Conservation (phyloP, 2,329 filamentous ascomycete species). For the Colletotrichum sidae region DNA sequence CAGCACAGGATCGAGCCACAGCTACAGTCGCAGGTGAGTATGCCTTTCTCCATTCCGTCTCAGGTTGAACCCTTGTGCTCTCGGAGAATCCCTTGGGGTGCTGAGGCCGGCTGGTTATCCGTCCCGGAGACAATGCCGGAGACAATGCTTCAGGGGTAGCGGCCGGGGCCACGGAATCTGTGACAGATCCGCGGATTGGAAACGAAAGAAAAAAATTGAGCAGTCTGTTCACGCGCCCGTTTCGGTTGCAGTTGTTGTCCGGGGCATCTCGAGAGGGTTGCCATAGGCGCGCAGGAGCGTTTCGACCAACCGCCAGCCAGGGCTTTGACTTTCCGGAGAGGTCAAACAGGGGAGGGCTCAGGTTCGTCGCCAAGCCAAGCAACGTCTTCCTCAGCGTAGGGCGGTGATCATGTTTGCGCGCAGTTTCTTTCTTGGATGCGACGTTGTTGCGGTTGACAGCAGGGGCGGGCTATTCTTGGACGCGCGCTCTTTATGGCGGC, state of each 20-base stretch:
- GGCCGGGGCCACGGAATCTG: slow-evolving; percentile 26
- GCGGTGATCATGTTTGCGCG: too few relatives aligned
- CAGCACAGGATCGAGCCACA: too few relatives aligned
- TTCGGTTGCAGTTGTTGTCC: slow-evolving; percentile 21
- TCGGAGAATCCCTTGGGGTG: too few relatives aligned
- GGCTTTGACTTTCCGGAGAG: neutral
- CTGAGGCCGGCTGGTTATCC: slow-evolving; percentile 13
- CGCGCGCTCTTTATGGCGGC: neutral
- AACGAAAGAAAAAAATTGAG: slow-evolving; percentile 35
- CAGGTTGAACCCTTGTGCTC: too few relatives aligned
- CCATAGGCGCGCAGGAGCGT: slow-evolving; percentile 1
- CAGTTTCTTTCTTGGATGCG: neutral
- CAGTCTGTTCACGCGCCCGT: slow-evolving; percentile 26
- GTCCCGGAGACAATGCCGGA: slow-evolving; percentile 10
- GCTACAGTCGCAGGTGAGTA: too few relatives aligned
- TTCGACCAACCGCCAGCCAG: neutral
- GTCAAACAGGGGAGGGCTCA: slow-evolving; percentile 5
- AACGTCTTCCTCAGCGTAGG: too few relatives aligned
- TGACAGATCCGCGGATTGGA: slow-evolving; percentile 37
- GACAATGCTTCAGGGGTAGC: neutral
- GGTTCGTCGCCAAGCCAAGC: neutral
- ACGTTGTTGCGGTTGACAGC: neutral
- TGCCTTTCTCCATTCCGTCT: too few relatives aligned
- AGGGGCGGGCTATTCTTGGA: slow-evolving; percentile 7
- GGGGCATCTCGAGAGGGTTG: slow-evolving; percentile 1